Evolutionary conservation across 2,329 filamentous ascomycete species (phyloP).

Genomic region (Fusarium sp.): DNA sequence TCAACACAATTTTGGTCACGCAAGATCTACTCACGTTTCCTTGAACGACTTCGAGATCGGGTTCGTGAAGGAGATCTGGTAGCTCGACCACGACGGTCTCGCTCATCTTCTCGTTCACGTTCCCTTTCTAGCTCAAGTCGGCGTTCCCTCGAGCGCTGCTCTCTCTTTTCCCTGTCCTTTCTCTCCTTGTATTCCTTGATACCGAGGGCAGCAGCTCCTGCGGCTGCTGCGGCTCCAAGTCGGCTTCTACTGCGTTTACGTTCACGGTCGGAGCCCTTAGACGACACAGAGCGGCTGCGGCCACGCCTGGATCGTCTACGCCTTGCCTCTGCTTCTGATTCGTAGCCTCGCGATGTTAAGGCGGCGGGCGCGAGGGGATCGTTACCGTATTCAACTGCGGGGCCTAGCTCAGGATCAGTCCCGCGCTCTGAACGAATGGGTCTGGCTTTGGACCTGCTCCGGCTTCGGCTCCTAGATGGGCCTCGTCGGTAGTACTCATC

Average conservation of each 20-base stretch:
- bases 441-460: slow-evolving; percentile 65
- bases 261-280: slow-evolving; percentile 50
- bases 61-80: slow-evolving; percentile 32
- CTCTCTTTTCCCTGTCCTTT: slow-evolving; percentile 49
- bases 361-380: slow-evolving; percentile 62
- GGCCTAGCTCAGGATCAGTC: slow-evolving; percentile 74
- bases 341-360: slow-evolving; percentile 55
- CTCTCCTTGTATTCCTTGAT: slow-evolving; percentile 69
- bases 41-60: slow-evolving; percentile 42
- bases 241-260: slow-evolving; percentile 65
- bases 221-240: slow-evolving; percentile 66
- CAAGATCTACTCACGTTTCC: slow-evolving; percentile 44
- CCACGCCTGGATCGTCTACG: slow-evolving; percentile 54
- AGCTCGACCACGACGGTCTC: slow-evolving; percentile 47
- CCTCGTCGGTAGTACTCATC: slow-evolving; percentile 52
- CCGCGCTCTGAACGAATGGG: slow-evolving; percentile 62
- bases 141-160: slow-evolving; percentile 51
- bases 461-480: slow-evolving; percentile 52
- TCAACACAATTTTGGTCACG: slow-evolving; percentile 2
- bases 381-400: slow-evolving; percentile 72
- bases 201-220: slow-evolving; percentile 70
- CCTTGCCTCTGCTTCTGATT: slow-evolving; percentile 61
- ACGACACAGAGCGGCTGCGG: slow-evolving; percentile 48
- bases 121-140: slow-evolving; percentile 40
- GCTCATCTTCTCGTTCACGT: slow-evolving; percentile 33